These are phyloP conservation scores for Zelonia costaricensis DNA, from an alignment of 208 protist species.

Conservation along the genomic window DNA sequence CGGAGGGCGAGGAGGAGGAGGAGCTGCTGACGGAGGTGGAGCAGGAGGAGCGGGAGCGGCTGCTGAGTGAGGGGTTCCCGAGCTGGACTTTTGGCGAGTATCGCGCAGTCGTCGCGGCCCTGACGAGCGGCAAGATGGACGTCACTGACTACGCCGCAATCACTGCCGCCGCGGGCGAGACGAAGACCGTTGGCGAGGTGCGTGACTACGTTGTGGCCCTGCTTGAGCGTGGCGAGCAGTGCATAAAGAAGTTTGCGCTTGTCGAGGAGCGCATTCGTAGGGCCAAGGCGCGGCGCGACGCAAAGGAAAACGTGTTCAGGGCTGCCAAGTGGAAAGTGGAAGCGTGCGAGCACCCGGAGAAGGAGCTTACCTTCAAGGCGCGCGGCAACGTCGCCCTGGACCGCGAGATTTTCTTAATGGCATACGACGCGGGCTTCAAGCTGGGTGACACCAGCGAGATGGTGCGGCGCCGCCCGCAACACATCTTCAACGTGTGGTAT, in stretches of 20 bases:
- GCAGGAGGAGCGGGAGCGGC: conserved; percentile 78
- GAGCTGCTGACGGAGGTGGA: conserved; percentile 71
- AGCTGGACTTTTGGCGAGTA: conserved; percentile 77
- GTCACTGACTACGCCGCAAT: conserved; percentile 70
- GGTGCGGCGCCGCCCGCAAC: conserved; percentile 61
- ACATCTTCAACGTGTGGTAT: conserved; percentile 84
- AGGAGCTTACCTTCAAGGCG: conserved; percentile 53
- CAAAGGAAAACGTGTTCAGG: conserved; percentile 51
- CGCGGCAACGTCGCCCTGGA: conserved; percentile 50
- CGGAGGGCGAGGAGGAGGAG: conserved; percentile 29
- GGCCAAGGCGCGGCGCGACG: conserved; percentile 38
- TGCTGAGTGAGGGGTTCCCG: conserved; percentile 76
- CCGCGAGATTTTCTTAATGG: conserved; percentile 71
- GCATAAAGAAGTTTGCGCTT: conserved; percentile 60
- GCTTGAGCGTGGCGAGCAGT: conserved; percentile 75
- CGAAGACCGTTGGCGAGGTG: conserved; percentile 79
- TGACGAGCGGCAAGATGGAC: conserved; percentile 56
- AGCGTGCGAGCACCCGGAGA: conserved; percentile 62
- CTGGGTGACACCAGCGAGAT: conserved; percentile 37
- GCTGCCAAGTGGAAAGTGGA: conserved; percentile 88
- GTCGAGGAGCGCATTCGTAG: conserved; percentile 64
- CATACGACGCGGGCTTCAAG: conserved; percentile 70
- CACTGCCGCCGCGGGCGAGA: conserved; percentile 25
- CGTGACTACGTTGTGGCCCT: conserved; percentile 81
- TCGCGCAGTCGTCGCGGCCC: conserved; percentile 39